Base-by-base conservation (phyloP, 2,329 filamentous ascomycete species). In the Aspergillus ochraceus region DNA sequence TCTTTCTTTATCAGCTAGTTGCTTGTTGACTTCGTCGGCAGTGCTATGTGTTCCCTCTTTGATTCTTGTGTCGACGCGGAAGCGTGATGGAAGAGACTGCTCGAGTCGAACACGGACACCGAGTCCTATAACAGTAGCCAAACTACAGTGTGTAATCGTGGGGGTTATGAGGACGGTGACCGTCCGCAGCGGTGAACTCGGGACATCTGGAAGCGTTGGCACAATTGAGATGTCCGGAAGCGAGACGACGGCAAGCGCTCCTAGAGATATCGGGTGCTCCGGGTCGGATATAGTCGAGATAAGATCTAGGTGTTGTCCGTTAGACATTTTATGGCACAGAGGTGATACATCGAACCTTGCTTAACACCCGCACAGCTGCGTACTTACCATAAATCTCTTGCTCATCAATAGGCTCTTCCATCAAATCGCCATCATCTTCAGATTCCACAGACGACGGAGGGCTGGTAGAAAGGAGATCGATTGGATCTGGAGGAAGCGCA, bases 1-100 rank as follows among this genome's bases (percentile, higher is more conserved):
- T 62, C 95, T 84, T 80, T 99, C 95, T 81, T 98, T 99, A 79
- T 99, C 95, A 36, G 88, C 91, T 49, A 99, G 81, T 78, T 99
- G 95, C 82, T 97, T 97, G 79, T 96, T 97, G 55, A 97, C 92
- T 74, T 97, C 92, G 64, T 97, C 92, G 50, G 92, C 94, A 62
- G 96, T 96, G 65, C 88, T 91, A 75, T 98, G 95, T n/a, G 92
- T 95, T 63, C 93, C 94, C 77, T 96, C 90, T 77, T 98, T 97
- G 76, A 97, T 96, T 68, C 89, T 86, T 50, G 98, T 92, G 75
- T 98, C 93, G 54, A 98, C 85, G 42, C 95, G 87, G 76, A 95
- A 99, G 70, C 94, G 90, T 36, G 95, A 91, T 3, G 95, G 95
- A 59, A 99, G 82, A 11, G 91, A 90, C 75, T 96, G 90, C 79